Evolutionary conservation across 306 rosid species (phyloP).

Genomic region (Fragaria ananassa): DNA sequence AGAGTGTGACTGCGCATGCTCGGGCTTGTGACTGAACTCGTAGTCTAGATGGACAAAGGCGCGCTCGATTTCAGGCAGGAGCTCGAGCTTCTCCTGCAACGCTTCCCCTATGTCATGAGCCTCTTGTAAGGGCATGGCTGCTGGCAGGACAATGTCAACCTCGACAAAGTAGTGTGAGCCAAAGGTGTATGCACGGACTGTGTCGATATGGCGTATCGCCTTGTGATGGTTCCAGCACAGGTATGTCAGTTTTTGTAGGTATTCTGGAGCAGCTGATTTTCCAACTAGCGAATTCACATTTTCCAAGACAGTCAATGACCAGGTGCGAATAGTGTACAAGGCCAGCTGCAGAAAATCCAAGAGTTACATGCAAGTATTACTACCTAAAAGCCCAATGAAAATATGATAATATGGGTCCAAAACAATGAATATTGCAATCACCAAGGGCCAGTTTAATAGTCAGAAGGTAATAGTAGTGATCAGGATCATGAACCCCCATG

Average conservation of each 20-base stretch:
- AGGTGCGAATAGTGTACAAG: slow-evolving; percentile 86
- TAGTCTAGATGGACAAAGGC: slow-evolving; percentile 97
- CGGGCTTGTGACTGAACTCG: slow-evolving; percentile 92
- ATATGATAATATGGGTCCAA: not conserved
- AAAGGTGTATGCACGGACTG: slow-evolving; percentile 87
- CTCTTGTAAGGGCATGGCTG: slow-evolving; percentile 77
- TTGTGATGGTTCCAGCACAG: slow-evolving; percentile 96
- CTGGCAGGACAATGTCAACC: slow-evolving; percentile 89
- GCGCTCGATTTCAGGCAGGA: slow-evolving; percentile 81
- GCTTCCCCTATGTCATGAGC: slow-evolving; percentile 95
- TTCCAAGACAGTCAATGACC: slow-evolving; percentile 94
- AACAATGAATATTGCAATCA: not conserved
- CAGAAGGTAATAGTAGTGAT: not conserved
- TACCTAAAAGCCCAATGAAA: not conserved
- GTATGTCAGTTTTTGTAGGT: slow-evolving; percentile 86
- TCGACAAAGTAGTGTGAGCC: slow-evolving; percentile 97
- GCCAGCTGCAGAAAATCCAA: slow-evolving; percentile 63
- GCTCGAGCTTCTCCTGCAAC: slow-evolving; percentile 87
- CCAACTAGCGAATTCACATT: slow-evolving; percentile 92
- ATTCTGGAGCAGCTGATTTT: slow-evolving; percentile 88
- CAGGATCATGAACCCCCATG: slow-evolving; percentile 1
- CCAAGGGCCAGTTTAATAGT: not conserved
- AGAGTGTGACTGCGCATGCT: slow-evolving; percentile 71
- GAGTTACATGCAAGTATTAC: not conserved
- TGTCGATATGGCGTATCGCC: slow-evolving; percentile 82